A percentile compares a stretch with the other conserved stretches of the same genome.
Evolutionary conservation across 2,329 filamentous ascomycete genomes (phyloP).

Genomic region (Colletotrichum lupini): DNA sequence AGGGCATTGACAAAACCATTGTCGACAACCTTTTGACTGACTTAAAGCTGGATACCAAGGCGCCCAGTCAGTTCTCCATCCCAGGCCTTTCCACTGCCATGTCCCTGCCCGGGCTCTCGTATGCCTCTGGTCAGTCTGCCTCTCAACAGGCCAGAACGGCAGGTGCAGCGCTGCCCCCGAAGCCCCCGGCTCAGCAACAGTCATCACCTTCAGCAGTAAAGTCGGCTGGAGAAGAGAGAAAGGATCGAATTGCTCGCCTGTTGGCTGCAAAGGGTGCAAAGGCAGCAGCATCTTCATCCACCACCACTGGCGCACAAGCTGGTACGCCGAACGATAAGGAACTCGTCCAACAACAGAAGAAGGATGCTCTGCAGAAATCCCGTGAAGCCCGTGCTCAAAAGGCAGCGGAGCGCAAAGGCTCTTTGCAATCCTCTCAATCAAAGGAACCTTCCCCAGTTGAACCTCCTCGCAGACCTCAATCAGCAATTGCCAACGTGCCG

Average conservation of each 20-base stretch:
- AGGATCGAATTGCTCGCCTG: conserved; percentile 80
- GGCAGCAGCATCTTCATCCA: conserved; percentile 20
- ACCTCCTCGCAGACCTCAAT: not conserved
- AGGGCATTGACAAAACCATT: conserved; percentile 74
- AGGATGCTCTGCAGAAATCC: conserved; percentile 77
- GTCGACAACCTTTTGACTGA: conserved; percentile 75
- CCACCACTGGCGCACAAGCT: conserved; percentile 25
- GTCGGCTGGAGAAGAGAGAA: conserved; percentile 68
- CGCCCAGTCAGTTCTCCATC: conserved; percentile 28
- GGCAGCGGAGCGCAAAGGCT: conserved; percentile 39
- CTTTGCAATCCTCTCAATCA: conserved; percentile 15
- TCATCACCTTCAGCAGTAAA: conserved; percentile 39
- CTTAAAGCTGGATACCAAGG: conserved; percentile 66
- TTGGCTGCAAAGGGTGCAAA: conserved; percentile 79
- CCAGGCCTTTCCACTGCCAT: not conserved
- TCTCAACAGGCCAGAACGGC: not conserved
- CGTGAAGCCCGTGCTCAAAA: conserved; percentile 56
- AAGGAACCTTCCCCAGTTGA: conserved; percentile 13
- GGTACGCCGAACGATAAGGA: conserved; percentile 72
- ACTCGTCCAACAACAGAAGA: conserved; percentile 77
- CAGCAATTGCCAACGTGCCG: not conserved
- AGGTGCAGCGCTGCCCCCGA: not conserved
- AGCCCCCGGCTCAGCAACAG: conserved; percentile 5
- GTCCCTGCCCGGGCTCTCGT: not conserved
- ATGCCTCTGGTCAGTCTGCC: not conserved